These are phyloP conservation scores for Emmonsiellopsis sp. DNA, from an alignment of 2,329 filamentous ascomycete genomes.

Conservation along the genomic window DNA sequence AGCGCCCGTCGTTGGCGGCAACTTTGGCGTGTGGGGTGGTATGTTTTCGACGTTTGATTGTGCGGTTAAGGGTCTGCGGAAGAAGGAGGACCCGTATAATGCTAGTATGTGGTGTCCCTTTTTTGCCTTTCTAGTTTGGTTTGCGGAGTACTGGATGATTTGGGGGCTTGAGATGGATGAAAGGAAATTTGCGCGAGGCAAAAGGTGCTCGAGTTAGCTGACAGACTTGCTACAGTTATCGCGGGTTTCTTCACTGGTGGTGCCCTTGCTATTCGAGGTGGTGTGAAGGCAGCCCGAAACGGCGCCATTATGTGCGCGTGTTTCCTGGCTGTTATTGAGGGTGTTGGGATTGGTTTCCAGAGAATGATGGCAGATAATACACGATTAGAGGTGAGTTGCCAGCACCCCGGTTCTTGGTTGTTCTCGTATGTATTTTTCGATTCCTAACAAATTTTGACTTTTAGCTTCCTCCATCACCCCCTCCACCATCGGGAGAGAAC, in stretches of 20 bases:
- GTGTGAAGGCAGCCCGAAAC: constrained; percentile 84
- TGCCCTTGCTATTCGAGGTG: constrained; percentile 81
- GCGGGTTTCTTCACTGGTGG: constrained; percentile 96
- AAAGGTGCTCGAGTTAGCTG: not conserved
- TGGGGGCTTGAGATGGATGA: not conserved
- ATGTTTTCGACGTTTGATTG: constrained; percentile 95
- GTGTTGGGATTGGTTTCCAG: constrained; percentile 91
- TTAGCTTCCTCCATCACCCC: not conserved
- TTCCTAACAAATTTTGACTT: not conserved
- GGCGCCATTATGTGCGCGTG: constrained; percentile 94
- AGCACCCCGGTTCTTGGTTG: not conserved
- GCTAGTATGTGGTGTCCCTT: constrained; percentile 48
- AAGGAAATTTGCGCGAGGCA: not conserved
- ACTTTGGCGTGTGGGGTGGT: constrained; percentile 97
- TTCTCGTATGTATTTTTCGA: not conserved
- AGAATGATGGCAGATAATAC: constrained; percentile 89
- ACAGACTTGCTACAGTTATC: constrained; percentile 48
- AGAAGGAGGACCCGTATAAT: constrained; percentile 98
- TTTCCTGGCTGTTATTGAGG: constrained; percentile 90
- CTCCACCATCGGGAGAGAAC: not conserved
- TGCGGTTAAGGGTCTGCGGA: constrained; percentile 82
- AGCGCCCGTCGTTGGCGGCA: constrained; percentile 89
- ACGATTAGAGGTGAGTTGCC: constrained; percentile 56
- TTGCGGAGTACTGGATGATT: not conserved
- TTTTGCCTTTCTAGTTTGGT: not conserved